Percentiles rank a stretch among this genome's conserved stretches.
These are phyloP conservation scores for Lizonia empirigonia DNA, from an alignment of 2,329 filamentous ascomycete species.

Conservation along the genomic window DNA sequence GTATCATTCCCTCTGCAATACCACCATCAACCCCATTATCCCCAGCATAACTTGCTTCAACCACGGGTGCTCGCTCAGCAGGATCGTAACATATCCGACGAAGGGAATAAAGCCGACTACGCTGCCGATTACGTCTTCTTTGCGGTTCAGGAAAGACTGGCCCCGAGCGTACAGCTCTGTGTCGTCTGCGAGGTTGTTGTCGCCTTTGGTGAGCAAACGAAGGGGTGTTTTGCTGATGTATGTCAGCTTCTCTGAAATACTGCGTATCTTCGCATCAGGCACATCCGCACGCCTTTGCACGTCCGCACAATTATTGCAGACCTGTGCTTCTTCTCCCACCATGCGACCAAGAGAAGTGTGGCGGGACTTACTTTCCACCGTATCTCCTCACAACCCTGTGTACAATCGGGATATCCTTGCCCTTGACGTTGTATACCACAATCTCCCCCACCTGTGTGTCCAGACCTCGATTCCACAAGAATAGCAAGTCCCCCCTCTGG, in stretches of 20 bases:
- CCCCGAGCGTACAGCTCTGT: conserved; percentile 86
- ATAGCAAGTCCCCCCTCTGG: conserved; percentile 75
- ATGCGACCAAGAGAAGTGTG: neutral
- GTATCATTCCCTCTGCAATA: conserved; percentile 83
- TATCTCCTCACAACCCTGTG: conserved; percentile 82
- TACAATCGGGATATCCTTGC: conserved; percentile 97
- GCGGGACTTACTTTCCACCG: conserved; percentile 59
- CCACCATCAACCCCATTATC: conserved; percentile 91
- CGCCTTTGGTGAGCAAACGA: conserved; percentile 90
- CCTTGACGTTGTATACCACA: conserved; percentile 82
- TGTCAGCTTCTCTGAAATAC: conserved; percentile 16
- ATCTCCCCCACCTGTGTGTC: conserved; percentile 73
- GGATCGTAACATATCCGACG: conserved; percentile 95
- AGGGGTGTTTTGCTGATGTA: conserved; percentile 53
- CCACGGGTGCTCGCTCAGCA: conserved; percentile 95
- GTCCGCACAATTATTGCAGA: neutral
- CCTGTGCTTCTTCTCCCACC: neutral
- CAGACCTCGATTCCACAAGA: conserved; percentile 73
- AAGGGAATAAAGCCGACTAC: conserved; percentile 92
- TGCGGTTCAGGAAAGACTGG: conserved; percentile 82
- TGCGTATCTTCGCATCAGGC: neutral
- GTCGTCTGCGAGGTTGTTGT: conserved; percentile 94
- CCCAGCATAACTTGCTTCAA: conserved; percentile 93
- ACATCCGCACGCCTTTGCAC: neutral
- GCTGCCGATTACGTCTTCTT: conserved; percentile 87